Evolutionary conservation across 2,329 filamentous ascomycete genomes (phyloP), one percentile per base, ranked within the genome.

Genomic region (Phoma sp.): DNA sequence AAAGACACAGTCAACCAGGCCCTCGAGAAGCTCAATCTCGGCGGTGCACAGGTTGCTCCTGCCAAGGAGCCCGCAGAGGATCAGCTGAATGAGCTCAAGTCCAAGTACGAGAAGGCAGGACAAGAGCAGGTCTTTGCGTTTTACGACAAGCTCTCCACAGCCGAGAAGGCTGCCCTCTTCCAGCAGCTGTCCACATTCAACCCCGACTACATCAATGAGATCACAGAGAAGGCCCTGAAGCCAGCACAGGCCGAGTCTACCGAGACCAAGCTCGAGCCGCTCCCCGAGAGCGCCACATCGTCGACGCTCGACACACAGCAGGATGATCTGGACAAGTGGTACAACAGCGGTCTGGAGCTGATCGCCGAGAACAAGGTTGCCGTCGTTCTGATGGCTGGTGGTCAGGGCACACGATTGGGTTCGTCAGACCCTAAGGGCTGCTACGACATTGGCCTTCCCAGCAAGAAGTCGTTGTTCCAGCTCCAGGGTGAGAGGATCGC

Each of bases 371-470:
- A 88, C 77, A 85, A 88, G 72, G 88, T 90, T 41, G 88, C 87
- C 29, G 95, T 99, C 17, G 92, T 99, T 46, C 85, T 99, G 70
- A 96, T 99, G 91, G 95, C 95, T 55, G 95, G 95, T 73, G 95
- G 95, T 31, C 95, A 99, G 80, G 95, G 95, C 62, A 99, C 95
- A 59, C 86, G 95, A 60, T 81, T 99, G 61, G 95, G 95, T 65
- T 97, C 92, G 82, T 95, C 92, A 53, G 94, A 89, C 17, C 95
- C 95, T 65, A 99, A 99, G 82, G 95, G 95, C 53, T 98, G 94
- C 84, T 99, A 91, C 79, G 89, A 99, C 74, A 98, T 99, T 76
- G 92, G 92, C 17, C 85, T 99, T 53, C 92, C 94, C 29, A 96
- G 92, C 65, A 80, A 89, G 74, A 99, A 99, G 82, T 92, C 92